Percentiles rank a stretch among this genome's conserved stretches.
Conservation (phyloP, 2,329 filamentous ascomycete genomes). For the Aspergillus alliaceus region DNA sequence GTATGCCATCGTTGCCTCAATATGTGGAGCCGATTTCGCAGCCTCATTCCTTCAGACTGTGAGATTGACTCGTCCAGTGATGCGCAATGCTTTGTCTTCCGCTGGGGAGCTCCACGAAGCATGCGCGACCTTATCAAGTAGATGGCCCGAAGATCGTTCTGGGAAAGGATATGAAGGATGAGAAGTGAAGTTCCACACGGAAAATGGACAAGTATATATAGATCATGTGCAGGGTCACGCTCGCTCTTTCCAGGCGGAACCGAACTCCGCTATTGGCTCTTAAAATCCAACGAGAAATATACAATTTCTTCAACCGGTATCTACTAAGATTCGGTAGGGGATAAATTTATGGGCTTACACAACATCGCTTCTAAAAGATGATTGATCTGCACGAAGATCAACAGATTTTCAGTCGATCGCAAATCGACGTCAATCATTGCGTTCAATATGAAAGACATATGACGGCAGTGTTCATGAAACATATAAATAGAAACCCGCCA, state of each 20-base stretch:
- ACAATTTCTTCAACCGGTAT: neutral
- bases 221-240: neutral
- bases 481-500: slow-evolving; percentile 4
- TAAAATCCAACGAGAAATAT: neutral
- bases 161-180: neutral
- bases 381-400: neutral
- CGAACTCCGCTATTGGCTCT: neutral
- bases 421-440: neutral
- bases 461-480: neutral
- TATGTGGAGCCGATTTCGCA: neutral
- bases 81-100: neutral
- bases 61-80: neutral
- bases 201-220: neutral
- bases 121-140: neutral
- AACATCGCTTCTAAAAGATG: neutral
- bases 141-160: neutral
- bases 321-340: neutral
- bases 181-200: neutral
- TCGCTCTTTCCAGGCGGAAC: neutral
- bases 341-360: neutral
- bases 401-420: neutral
- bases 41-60: neutral
- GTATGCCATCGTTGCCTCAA: neutral
- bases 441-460: neutral
- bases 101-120: neutral